Conservation (phyloP, 805 yeast species). For the Candida endomychidarum region DNA sequence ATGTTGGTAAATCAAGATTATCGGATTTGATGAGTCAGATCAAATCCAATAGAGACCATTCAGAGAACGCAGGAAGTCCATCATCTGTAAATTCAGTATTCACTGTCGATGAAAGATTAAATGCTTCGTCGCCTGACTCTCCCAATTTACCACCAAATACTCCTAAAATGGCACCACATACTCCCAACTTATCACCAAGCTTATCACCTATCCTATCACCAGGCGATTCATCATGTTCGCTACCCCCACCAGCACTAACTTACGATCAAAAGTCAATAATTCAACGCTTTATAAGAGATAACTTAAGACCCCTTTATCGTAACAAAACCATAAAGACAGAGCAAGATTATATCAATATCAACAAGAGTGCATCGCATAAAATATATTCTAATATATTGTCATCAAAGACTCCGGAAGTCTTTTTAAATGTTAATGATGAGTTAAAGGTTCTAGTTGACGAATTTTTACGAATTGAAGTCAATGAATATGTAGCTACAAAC, state of each 20-base stretch:
- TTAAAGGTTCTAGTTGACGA: slow-evolving; percentile 24
- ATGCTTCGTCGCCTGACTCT: slow-evolving; percentile 6
- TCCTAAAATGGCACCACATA: too few species aligned
- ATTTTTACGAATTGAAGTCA: slow-evolving; percentile 23
- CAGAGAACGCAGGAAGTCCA: slow-evolving; percentile 10
- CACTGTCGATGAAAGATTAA: slow-evolving; percentile 7
- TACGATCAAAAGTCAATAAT: slow-evolving; percentile 52
- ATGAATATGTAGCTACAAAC: slow-evolving; percentile 1
- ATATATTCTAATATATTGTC: slow-evolving; percentile 44
- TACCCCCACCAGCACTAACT: slow-evolving; percentile 19
- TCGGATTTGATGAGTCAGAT: slow-evolving; percentile 16
- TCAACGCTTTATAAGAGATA: slow-evolving; percentile 56
- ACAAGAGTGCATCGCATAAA: slow-evolving; percentile 59
- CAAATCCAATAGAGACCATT: slow-evolving; percentile 5
- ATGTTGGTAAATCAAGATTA: slow-evolving; percentile 6
- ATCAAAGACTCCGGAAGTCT: slow-evolving; percentile 17
- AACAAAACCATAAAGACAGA: slow-evolving; percentile 28
- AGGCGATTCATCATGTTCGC: not conserved
- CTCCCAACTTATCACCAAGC: slow-evolving; percentile 5
- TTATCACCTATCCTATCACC: not conserved
- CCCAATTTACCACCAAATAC: slow-evolving; percentile 9
- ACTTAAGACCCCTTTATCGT: slow-evolving; percentile 49
- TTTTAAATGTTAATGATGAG: slow-evolving; percentile 17
- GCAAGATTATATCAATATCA: slow-evolving; percentile 54
- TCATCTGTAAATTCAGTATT: slow-evolving; percentile 12